Evolutionary conservation across 352 stramenopile genomes (phyloP).

Genomic region (Globisporangium radiosum): DNA sequence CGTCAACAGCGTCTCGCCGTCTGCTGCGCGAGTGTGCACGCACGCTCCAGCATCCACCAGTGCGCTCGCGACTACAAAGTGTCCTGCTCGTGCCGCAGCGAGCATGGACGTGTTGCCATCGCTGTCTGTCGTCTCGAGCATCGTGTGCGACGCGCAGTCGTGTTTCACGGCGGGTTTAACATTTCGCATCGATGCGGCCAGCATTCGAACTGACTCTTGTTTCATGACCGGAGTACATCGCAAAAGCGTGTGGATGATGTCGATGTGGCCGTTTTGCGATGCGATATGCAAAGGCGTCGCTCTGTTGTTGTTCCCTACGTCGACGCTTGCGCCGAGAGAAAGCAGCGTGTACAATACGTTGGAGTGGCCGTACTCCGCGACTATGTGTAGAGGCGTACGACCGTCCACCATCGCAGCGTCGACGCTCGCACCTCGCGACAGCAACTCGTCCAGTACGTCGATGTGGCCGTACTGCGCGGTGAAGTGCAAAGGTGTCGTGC

Average conservation of each 20-base stretch:
- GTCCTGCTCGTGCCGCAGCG: neutral
- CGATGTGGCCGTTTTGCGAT: neutral
- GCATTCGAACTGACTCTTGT: no score
- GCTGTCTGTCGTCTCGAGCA: neutral
- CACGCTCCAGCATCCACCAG: neutral
- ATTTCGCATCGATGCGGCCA: no score
- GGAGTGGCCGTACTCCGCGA: neutral
- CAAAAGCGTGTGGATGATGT: neutral
- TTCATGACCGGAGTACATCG: no score
- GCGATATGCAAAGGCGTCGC: neutral
- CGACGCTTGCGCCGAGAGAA: neutral
- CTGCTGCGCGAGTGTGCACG: neutral
- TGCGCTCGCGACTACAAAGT: neutral
- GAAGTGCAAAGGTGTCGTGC: neutral
- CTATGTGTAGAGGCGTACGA: neutral
- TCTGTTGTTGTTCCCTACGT: neutral
- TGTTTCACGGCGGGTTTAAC: neutral
- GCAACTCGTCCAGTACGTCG: neutral
- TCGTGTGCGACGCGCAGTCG: neutral
- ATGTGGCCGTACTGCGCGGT: neutral
- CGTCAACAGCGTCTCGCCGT: conserved; percentile 6
- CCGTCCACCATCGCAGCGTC: neutral
- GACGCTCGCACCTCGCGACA: neutral
- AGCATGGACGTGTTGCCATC: neutral
- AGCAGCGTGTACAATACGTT: no score